phyloP scores from a whole-genome alignment of 2,329 filamentous ascomycete species.

The Boeremia exigua region DNA sequence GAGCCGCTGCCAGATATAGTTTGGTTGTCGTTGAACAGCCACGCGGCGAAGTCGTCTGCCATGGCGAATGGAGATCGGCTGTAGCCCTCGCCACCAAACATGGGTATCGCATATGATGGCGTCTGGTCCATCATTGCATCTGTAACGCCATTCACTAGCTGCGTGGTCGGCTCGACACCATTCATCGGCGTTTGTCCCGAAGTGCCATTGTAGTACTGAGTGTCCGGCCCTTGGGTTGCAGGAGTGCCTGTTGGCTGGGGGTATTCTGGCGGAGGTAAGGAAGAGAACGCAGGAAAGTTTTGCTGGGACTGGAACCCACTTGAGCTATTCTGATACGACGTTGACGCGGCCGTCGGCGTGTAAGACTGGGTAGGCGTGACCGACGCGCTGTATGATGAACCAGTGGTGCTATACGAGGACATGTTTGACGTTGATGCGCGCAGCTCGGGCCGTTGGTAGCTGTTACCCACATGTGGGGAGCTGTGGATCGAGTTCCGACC shows the following conservation, averaged over 20 bases:
- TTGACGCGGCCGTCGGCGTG: conserved; percentile 53
- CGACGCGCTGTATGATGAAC: conserved; percentile 45
- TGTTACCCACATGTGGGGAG: conserved; percentile 45
- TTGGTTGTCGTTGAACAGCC: conserved; percentile 75
- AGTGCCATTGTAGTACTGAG: conserved; percentile 46
- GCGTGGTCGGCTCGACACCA: conserved; percentile 46
- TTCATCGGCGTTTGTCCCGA: conserved; percentile 47
- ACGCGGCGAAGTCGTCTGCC: conserved; percentile 86
- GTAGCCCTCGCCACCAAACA: conserved; percentile 83
- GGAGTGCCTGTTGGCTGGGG: conserved; percentile 43
- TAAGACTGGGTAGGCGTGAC: conserved; percentile 54
- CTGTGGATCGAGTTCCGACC: conserved; percentile 41
- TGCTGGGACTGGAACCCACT: conserved; percentile 64
- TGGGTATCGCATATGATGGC: conserved; percentile 72
- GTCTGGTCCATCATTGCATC: conserved; percentile 53
- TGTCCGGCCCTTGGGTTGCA: conserved; percentile 43
- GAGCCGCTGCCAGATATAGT: conserved; percentile 49
- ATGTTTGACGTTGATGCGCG: conserved; percentile 46
- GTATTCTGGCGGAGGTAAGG: conserved; percentile 66
- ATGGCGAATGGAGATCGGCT: conserved; percentile 88
- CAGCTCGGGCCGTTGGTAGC: conserved; percentile 44
- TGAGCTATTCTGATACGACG: conserved; percentile 43
- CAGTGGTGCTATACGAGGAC: conserved; percentile 40
- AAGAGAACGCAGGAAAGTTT: conserved; percentile 66
- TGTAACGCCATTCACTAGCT: conserved; percentile 45